A percentile compares a stretch with the other conserved stretches of the same genome.
These are phyloP conservation scores for Mucor piriformis DNA, from an alignment of 371 early-diverging fungal species.

Conservation along the genomic window DNA sequence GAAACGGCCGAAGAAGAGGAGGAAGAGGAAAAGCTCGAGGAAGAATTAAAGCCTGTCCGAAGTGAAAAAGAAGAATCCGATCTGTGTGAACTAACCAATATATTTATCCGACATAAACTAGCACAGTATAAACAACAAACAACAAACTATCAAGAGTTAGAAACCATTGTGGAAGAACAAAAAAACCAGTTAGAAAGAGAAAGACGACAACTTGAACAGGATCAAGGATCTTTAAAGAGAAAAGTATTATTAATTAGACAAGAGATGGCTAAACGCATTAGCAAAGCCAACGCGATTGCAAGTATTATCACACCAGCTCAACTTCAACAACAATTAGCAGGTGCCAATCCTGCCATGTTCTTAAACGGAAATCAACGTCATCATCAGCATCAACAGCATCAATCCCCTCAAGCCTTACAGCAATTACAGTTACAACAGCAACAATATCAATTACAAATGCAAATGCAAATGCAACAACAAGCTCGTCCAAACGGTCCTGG, in stretches of 20 bases:
- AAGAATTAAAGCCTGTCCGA: not conserved
- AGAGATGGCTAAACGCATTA: slow-evolving; percentile 40
- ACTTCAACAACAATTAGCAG: slow-evolving; percentile 43
- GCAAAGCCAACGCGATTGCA: slow-evolving; percentile 23
- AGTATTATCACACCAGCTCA: slow-evolving; percentile 49
- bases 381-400: slow-evolving; percentile 16
- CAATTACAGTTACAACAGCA: slow-evolving; percentile 24
- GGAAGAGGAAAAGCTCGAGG: slow-evolving; percentile 13
- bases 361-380: slow-evolving; percentile 13
- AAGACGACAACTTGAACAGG: slow-evolving; percentile 80
- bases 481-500: slow-evolving; percentile 6
- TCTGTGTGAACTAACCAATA: slow-evolving; percentile 55
- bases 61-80: slow-evolving; percentile 17
- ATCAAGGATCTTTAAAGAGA: slow-evolving; percentile 65
- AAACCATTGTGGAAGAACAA: slow-evolving; percentile 56
- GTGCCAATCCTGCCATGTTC: slow-evolving; percentile 24
- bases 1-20: slow-evolving; percentile 4
- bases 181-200: slow-evolving; percentile 72
- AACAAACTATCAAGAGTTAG: slow-evolving; percentile 87
- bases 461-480: slow-evolving; percentile 15
- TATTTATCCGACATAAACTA: slow-evolving; percentile 76
- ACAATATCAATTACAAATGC: slow-evolving; percentile 22
- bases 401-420: slow-evolving; percentile 6
- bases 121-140: slow-evolving; percentile 76
- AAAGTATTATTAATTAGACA: slow-evolving; percentile 50